phyloP scores from a whole-genome alignment of 2,329 filamentous ascomycete genomes.

The Fusarium cicatricum region DNA sequence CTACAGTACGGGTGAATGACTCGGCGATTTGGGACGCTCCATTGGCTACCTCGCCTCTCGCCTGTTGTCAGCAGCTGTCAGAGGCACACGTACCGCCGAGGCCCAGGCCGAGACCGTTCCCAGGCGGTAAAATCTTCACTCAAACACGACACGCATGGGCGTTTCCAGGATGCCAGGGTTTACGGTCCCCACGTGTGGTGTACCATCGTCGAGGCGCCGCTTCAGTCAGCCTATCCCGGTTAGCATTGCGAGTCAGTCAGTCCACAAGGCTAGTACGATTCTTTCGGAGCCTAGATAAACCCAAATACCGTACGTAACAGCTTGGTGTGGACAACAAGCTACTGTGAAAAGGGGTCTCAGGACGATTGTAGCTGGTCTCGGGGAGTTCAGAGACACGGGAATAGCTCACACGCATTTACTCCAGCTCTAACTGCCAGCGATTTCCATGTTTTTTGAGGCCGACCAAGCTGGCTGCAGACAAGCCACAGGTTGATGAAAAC shows the following conservation, averaged over 20 bases:
- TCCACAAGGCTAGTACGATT: not conserved
- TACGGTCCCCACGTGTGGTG: slow-evolving; percentile 3
- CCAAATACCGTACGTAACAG: too few relatives aligned
- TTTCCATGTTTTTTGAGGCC: too few relatives aligned
- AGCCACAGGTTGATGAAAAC: too few relatives aligned
- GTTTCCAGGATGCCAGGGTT: not conserved
- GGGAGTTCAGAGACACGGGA: too few relatives aligned
- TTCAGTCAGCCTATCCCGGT: not conserved
- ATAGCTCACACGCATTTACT: too few relatives aligned
- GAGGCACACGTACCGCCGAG: not conserved
- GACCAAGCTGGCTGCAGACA: too few relatives aligned
- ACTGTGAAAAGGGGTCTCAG: not conserved
- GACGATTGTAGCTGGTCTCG: too few relatives aligned
- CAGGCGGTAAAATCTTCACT: not conserved
- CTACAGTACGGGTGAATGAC: not conserved
- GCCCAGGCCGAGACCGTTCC: slow-evolving; percentile 2
- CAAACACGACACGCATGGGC: not conserved
- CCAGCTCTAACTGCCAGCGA: too few relatives aligned
- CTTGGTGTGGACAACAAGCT: too few relatives aligned
- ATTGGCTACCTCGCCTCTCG: too few relatives aligned
- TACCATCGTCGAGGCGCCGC: not conserved
- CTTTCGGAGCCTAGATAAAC: too few relatives aligned
- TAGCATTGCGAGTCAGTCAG: slow-evolving; percentile 2
- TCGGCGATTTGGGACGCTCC: not conserved
- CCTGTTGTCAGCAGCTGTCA: not conserved